A percentile compares a stretch with the other conserved stretches of the same genome.
phyloP scores from a whole-genome alignment of 305 asterid species.

The Solanum chacoense region DNA sequence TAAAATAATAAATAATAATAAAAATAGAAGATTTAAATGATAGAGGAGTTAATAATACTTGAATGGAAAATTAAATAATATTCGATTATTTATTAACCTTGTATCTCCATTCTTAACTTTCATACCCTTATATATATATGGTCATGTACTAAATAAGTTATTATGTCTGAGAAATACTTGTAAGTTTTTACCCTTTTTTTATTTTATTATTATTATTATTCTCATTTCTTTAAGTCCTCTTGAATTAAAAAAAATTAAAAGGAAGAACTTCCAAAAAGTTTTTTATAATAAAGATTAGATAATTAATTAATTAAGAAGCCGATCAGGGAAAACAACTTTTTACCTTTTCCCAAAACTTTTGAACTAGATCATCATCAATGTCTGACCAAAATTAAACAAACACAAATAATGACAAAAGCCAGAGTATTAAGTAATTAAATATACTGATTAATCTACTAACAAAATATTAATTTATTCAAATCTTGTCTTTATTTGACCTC shows the following conservation, averaged over 20 bases:
- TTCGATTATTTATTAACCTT: background rate
- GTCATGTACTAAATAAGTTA: background rate
- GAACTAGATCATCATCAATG: background rate
- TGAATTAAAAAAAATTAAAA: background rate
- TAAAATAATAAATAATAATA: background rate
- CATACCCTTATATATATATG: background rate
- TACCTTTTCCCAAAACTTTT: slow-evolving; percentile 1
- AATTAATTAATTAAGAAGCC: background rate
- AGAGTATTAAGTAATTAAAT: background rate
- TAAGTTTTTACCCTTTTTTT: background rate
- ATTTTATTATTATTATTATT: background rate
- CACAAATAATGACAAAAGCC: background rate
- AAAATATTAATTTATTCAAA: background rate
- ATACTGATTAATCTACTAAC: background rate
- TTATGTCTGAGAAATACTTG: background rate
- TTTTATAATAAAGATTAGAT: background rate
- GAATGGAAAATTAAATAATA: background rate
- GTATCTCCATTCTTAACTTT: background rate
- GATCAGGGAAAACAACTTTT: background rate
- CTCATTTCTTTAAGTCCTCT: too few species aligned
- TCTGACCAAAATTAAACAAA: background rate
- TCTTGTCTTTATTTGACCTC: background rate
- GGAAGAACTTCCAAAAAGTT: background rate
- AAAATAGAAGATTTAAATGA: background rate
- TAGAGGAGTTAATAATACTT: background rate